Conservation (phyloP, 805 yeast genomes). For the Kregervanrija delftensis region DNA sequence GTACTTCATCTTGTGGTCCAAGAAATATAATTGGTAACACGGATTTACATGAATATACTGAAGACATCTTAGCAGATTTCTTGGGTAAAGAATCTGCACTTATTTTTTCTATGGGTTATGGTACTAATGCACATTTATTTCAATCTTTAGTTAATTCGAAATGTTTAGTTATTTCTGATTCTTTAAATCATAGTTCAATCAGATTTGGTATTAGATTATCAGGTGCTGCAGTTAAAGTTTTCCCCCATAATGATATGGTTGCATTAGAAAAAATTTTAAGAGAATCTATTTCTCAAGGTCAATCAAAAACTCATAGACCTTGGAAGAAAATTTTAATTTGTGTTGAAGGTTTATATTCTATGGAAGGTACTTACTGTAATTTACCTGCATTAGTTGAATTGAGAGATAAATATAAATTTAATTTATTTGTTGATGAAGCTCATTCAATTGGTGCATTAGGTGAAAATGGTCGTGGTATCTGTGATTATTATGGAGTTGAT, state of each 20-base stretch:
- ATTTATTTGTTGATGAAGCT: constrained; percentile 92
- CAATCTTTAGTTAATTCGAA: constrained; percentile 77
- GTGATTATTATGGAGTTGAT: constrained; percentile 82
- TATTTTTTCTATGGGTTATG: constrained; percentile 90
- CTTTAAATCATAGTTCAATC: constrained; percentile 90
- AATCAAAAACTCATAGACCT: constrained; percentile 91
- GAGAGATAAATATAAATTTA: constrained; percentile 79
- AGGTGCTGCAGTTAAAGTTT: constrained; percentile 88
- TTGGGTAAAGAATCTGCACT: constrained; percentile 87
- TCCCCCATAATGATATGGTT: constrained; percentile 86
- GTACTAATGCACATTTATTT: constrained; percentile 88
- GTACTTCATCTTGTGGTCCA: constrained; percentile 75
- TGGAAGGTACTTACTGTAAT: constrained; percentile 88
- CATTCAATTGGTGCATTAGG: constrained; percentile 99
- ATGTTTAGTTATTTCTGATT: constrained; percentile 89
- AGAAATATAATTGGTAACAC: constrained; percentile 69
- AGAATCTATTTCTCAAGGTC: constrained; percentile 87
- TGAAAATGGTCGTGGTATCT: constrained; percentile 86
- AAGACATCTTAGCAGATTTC: constrained; percentile 70
- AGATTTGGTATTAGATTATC: constrained; percentile 90
- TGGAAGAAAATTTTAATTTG: constrained; percentile 85
- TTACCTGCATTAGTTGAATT: constrained; percentile 69
- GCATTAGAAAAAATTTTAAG: constrained; percentile 70
- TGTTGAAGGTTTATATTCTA: constrained; percentile 87
- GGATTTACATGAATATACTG: constrained; percentile 68